Conservation (phyloP, 2,329 filamentous ascomycete species). For the Aspergillus nomiae region DNA sequence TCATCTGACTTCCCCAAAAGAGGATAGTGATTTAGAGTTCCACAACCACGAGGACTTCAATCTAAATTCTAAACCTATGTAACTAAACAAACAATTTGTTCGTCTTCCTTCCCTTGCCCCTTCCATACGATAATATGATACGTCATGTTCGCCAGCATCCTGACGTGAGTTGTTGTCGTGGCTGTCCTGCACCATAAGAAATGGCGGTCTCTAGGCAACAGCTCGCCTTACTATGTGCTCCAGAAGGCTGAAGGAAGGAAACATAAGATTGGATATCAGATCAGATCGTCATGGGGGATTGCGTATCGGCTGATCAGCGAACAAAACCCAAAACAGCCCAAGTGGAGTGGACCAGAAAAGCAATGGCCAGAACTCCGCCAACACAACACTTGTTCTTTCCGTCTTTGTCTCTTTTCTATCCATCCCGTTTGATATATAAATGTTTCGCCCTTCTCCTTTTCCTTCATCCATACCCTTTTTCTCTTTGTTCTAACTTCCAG, state of each 20-base stretch:
- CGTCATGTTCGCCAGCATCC: background rate
- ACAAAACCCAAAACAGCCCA: background rate
- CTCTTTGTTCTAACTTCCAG: background rate
- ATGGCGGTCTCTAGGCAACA: background rate
- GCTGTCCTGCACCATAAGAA: background rate
- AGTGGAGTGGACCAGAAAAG: slow-evolving; percentile 4
- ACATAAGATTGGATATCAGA: background rate
- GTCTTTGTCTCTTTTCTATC: background rate
- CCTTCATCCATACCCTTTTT: background rate
- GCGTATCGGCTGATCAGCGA: slow-evolving; percentile 1
- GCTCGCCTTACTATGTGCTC: background rate
- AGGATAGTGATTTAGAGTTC: background rate
- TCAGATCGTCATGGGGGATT: background rate
- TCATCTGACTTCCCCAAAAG: background rate
- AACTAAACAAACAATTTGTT: background rate
- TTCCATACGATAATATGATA: background rate
- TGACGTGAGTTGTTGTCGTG: background rate
- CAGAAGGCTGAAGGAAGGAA: background rate
- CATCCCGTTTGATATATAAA: background rate
- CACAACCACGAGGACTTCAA: background rate
- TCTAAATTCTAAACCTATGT: background rate
- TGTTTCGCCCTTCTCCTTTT: background rate
- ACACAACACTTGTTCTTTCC: slow-evolving; percentile 6
- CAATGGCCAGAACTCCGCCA: slow-evolving; percentile 1
- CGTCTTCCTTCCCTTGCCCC: background rate